phyloP scores from a whole-genome alignment of 306 rosid species.

The Rosa multiflora region DNA sequence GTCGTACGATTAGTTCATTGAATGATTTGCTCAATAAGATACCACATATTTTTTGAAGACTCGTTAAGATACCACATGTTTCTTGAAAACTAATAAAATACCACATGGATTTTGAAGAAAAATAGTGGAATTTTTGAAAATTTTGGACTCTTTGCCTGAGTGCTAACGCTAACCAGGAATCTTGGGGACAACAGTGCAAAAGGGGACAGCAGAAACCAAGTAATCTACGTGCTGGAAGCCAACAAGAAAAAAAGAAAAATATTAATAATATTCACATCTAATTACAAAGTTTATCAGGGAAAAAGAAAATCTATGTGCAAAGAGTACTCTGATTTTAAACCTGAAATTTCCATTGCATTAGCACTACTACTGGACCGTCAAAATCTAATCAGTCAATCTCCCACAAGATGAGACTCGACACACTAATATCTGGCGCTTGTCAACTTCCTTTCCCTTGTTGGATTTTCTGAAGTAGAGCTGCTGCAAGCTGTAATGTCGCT shows the following conservation, averaged over 20 bases:
- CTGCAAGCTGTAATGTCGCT: slow-evolving; percentile 91
- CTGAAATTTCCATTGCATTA: not conserved
- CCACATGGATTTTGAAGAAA: too few relatives aligned
- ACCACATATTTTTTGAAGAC: too few relatives aligned
- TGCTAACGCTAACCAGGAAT: too few relatives aligned
- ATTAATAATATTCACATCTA: not conserved
- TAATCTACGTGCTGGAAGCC: not conserved
- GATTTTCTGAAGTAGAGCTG: slow-evolving; percentile 92
- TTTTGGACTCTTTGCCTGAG: too few relatives aligned
- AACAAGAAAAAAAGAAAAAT: not conserved
- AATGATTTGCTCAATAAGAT: too few relatives aligned
- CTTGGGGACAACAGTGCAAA: not conserved
- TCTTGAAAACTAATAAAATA: too few relatives aligned
- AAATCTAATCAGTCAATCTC: not conserved
- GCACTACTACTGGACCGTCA: not conserved
- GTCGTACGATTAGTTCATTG: too few relatives aligned
- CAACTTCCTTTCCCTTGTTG: slow-evolving; percentile 85
- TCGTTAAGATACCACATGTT: too few relatives aligned
- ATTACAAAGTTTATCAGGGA: not conserved
- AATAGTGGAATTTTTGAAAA: too few relatives aligned
- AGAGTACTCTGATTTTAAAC: not conserved
- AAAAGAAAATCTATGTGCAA: not conserved
- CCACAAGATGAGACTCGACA: not conserved
- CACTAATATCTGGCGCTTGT: not conserved
- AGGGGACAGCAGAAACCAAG: not conserved